Evolutionary conservation across 129 eudicot species (phyloP), one percentile per base, ranked within the genome.

Genomic region (Arctium lappa): DNA sequence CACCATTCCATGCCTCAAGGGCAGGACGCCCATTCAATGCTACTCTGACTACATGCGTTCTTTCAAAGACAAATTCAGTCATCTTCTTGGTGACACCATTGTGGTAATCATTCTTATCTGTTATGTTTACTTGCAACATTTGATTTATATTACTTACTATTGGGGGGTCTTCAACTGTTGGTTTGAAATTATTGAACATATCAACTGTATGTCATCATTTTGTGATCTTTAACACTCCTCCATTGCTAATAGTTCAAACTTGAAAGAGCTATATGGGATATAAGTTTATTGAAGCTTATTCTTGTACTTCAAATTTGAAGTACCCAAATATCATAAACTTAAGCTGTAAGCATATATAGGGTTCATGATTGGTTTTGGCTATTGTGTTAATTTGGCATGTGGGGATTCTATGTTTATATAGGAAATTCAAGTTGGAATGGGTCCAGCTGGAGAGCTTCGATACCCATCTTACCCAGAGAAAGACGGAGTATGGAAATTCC

Each of bases 381-480:
- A 60, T 60, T 16, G 18, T 60, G 37, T 80, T 50, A 56, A 75
- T 42, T 60, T 69, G 69, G 48, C 69, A 32, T 8, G 39, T 63
- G 56, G 30, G 56, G 39, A 2, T 30, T 72, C 15, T 60, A 16
- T 60, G 68, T 60, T 6, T 27, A 5, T 86, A 16, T 68, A 96
- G 99, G 99, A 96, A 93, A 93, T 96, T 34, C 99, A 96, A 93
- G 98, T 93, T 53, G 99, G 99, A 68, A 96, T 96, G 99, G 99
- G 98, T 70, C 99, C 99, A 27, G 98, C 98, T 2, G 99, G 99
- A 4, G 99, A 96, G 90, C 97, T 96, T 32, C 90, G 98, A 6
- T 95, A 95, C 85, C 99, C 99, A 3, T 93, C 99, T 36, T 95
- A 95, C 81, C 99, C 99, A 0, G 99, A 95, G 88, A 89, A 88